Evolutionary conservation across 2,329 filamentous ascomycete species (phyloP).

Genomic region (Raffaelea ambrosiae): DNA sequence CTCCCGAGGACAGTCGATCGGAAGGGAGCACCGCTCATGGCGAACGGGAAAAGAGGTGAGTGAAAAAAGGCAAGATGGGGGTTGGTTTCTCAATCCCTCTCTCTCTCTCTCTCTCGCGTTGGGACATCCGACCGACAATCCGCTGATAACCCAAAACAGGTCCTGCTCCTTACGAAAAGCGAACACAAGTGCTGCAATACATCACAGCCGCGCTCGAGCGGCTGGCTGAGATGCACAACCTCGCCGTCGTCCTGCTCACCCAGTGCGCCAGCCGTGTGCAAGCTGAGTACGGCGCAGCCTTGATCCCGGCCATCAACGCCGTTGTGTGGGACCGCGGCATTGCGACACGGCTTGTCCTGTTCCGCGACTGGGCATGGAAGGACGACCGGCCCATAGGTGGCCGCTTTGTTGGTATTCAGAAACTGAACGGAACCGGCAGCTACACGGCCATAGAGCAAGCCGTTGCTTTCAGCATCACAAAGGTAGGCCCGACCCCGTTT

Average conservation of each 20-base stretch:
- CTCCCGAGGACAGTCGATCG: conserved; percentile 50
- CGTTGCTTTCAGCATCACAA: conserved; percentile 40
- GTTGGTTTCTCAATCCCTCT: too few relatives aligned
- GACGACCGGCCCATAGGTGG: conserved; percentile 37
- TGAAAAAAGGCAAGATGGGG: too few relatives aligned
- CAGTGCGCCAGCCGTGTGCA: conserved; percentile 80
- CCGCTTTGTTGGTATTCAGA: conserved; percentile 57
- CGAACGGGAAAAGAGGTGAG: conserved; percentile 10
- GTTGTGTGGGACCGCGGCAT: conserved; percentile 74
- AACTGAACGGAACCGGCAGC: conserved; percentile 45
- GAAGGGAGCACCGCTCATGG: conserved; percentile 8
- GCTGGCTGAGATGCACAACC: conserved; percentile 62
- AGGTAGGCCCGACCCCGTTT: conserved; percentile 26
- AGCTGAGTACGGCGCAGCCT: conserved; percentile 53
- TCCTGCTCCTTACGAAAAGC: conserved; percentile 10
- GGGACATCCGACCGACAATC: neutral
- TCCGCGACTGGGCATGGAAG: conserved; percentile 63
- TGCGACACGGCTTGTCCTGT: conserved; percentile 65
- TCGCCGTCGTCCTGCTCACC: conserved; percentile 67
- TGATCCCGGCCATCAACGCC: conserved; percentile 68
- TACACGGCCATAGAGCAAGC: conserved; percentile 31
- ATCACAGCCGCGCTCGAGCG: conserved; percentile 66
- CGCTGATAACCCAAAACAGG: neutral
- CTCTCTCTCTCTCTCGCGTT: neutral
- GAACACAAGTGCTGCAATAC: conserved; percentile 43